Base-by-base conservation (phyloP, 2,329 filamentous ascomycete species). In the Cordyceps javanica region DNA sequence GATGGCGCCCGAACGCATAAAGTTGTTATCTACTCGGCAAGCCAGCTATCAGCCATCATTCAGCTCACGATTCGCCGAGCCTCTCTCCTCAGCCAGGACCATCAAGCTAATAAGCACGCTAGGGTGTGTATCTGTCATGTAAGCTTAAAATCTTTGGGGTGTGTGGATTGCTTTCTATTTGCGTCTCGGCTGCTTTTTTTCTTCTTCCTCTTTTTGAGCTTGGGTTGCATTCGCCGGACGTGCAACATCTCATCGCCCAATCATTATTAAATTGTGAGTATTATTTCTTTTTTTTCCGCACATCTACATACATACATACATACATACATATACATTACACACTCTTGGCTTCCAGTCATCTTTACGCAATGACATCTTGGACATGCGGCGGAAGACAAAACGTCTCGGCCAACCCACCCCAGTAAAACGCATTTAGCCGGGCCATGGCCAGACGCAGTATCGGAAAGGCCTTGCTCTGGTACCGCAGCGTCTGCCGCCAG, bases 311-410 rank as follows among this genome's bases (percentile, higher is more conserved):
- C n/a, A n/a, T n/a, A n/a, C n/a, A n/a, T n/a, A n/a, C n/a, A n/a
- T n/a, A n/a, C n/a, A n/a, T n/a, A n/a, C n/a, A n/a, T n/a, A n/a
- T n/a, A n/a, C n/a, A n/a, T n/a, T n/a, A n/a, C n/a, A n/a, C n/a
- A n/a, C n/a, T 34, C n/a, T 34, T 13, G 13, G 38, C n/a, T n/a
- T 46, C 13, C 16, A 26, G n/a, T 21, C 3, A 3, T 36, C 14
- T 30, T 21, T 25, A 56, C 13, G 45, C 13, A 28, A 59, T 34
- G 14, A 49, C 42, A 11, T 58, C 59, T 23, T 60, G 55, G 3
- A 60, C 57, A 51, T 60, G 59, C 30, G 52, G 56, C 28, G 59
- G 59, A 19, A 60, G 57, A 14, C 46, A 53, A 45, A 60, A 60
- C 14, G 59, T 60, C 57, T 60, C 59, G 25, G 56, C 57, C 51